phyloP scores from a whole-genome alignment of 2,329 filamentous ascomycete species.

The Microdochium trichocladiopsis region DNA sequence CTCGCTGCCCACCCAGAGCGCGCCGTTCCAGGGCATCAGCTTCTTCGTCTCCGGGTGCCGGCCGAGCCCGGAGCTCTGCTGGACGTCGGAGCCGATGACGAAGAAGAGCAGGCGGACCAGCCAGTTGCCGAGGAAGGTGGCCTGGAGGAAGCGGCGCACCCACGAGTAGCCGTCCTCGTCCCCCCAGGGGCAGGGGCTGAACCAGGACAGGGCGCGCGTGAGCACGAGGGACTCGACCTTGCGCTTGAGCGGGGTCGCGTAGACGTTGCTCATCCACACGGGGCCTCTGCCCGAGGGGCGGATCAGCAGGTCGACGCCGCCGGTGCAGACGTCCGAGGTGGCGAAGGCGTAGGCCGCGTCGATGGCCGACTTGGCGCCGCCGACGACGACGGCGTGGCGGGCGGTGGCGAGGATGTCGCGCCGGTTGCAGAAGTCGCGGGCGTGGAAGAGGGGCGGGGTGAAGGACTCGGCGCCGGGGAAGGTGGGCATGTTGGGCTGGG shows the following conservation, averaged over 20 bases:
- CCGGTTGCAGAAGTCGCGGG: constrained; percentile 35
- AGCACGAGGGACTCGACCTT: constrained; percentile 44
- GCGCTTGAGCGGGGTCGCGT: constrained; percentile 42
- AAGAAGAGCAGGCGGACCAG: constrained; percentile 52
- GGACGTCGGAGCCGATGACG: constrained; percentile 47
- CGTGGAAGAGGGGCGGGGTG: constrained; percentile 46
- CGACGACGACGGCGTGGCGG: constrained; percentile 44
- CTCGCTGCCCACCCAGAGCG: constrained; percentile 46
- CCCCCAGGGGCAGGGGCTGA: constrained; percentile 70
- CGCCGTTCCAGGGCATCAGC: constrained; percentile 42
- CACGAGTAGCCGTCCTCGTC: constrained; percentile 50
- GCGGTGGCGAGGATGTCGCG: constrained; percentile 23
- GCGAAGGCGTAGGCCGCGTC: constrained; percentile 55
- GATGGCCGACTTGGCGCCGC: constrained; percentile 55
- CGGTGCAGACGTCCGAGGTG: constrained; percentile 30
- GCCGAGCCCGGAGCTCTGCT: constrained; percentile 45
- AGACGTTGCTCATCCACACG: constrained; percentile 41
- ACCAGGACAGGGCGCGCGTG: constrained; percentile 63
- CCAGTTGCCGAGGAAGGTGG: constrained; percentile 46
- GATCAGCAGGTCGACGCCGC: constrained; percentile 49
- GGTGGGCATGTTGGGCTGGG: constrained; percentile 44
- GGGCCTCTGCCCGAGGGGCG: constrained; percentile 50
- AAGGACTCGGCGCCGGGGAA: constrained; percentile 45
- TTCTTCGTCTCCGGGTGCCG: constrained; percentile 43
- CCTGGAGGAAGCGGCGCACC: constrained; percentile 48